Evolutionary conservation across 139 green algal genomes (phyloP).

Genomic region (Eudorina sp.): DNA sequence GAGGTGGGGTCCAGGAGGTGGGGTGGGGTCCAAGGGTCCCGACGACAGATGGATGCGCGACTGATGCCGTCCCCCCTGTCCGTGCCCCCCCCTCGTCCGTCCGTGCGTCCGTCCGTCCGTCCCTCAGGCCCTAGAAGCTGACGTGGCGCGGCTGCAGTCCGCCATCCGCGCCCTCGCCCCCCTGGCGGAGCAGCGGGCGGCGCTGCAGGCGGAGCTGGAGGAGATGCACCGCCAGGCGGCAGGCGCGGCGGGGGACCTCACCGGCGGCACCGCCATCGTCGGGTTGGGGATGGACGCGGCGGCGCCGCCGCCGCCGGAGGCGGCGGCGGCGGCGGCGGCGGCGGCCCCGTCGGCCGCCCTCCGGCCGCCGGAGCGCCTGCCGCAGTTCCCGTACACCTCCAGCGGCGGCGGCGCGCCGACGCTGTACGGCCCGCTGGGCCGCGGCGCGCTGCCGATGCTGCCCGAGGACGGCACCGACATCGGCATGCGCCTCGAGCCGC

Average conservation of each 20-base stretch:
- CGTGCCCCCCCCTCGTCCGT: no score
- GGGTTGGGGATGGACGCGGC: not conserved
- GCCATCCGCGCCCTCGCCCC: conserved; percentile 19
- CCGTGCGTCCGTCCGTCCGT: no score
- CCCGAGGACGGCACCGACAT: not conserved
- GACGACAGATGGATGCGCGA: no score
- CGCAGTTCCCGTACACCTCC: not conserved
- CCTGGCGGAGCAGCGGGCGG: conserved; percentile 26
- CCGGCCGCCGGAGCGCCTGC: not conserved
- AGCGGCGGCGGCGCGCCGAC: not conserved
- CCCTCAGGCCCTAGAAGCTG: conserved; percentile 18
- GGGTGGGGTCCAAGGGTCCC: no score
- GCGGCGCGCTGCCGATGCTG: not conserved
- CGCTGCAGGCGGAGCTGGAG: conserved; percentile 47
- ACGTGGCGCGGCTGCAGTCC: conserved; percentile 19
- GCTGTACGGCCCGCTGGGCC: conserved; percentile 23
- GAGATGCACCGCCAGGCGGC: conserved; percentile 21
- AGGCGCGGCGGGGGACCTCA: not conserved
- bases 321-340: not conserved
- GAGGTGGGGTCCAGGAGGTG: no score
- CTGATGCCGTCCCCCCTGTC: no score
- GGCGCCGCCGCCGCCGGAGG: not conserved
- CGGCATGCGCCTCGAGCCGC: not conserved
- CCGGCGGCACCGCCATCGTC: not conserved
- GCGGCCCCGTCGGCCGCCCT: not conserved